Conservation (phyloP, 371 early-diverging fungal genomes). For the Apophysomyces elegans region DNA sequence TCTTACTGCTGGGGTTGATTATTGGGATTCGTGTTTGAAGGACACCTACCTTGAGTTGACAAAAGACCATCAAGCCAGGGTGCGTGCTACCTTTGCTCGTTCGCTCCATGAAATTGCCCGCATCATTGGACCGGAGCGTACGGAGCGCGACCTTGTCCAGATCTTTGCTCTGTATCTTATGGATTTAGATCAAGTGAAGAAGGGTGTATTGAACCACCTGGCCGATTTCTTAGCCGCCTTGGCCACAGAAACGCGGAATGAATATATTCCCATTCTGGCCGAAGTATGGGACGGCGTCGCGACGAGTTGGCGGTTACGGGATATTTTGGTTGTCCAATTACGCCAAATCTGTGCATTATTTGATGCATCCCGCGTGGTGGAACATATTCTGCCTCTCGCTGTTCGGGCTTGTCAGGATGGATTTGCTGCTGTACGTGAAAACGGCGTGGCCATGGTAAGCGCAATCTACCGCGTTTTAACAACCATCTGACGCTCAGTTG, state of each 20-base stretch:
- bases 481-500: background rate
- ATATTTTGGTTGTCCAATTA: slow-evolving; percentile 45
- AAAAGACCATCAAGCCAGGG: slow-evolving; percentile 48
- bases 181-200: slow-evolving; percentile 57
- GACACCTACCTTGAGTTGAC: slow-evolving; percentile 42
- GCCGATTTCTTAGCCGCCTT: slow-evolving; percentile 50
- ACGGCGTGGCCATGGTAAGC: slow-evolving; percentile 48
- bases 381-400: slow-evolving; percentile 47
- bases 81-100: slow-evolving; percentile 52
- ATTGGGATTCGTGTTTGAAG: slow-evolving; percentile 45
- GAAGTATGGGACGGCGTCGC: slow-evolving; percentile 55
- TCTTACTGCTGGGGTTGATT: slow-evolving; percentile 51
- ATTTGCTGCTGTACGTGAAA: slow-evolving; percentile 54
- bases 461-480: background rate
- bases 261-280: slow-evolving; percentile 45
- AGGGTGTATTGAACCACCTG: slow-evolving; percentile 52
- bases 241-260: slow-evolving; percentile 40
- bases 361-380: slow-evolving; percentile 39
- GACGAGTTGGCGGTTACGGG: slow-evolving; percentile 52
- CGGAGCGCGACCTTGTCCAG: slow-evolving; percentile 53
- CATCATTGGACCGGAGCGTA: slow-evolving; percentile 54
- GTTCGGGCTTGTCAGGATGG: slow-evolving; percentile 50
- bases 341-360: slow-evolving; percentile 38
- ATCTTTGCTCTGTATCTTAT: slow-evolving; percentile 55
- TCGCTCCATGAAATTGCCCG: slow-evolving; percentile 57